phyloP scores from a whole-genome alignment of 371 early-diverging fungal genomes.

The Entomophthora muscae region DNA sequence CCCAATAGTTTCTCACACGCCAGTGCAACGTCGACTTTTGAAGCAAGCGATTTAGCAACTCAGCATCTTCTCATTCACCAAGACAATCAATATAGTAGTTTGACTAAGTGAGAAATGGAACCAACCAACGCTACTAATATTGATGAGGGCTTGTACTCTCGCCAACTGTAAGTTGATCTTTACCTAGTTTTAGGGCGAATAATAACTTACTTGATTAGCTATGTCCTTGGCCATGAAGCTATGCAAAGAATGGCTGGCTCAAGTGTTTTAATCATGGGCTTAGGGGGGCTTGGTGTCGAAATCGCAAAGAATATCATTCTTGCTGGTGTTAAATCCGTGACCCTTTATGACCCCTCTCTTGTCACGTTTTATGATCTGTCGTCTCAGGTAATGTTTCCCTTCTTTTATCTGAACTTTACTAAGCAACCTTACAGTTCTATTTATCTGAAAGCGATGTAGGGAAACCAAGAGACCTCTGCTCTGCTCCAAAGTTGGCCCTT shows the following conservation, averaged over 20 bases:
- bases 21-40: too few relatives aligned
- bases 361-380: slow-evolving; percentile 72
- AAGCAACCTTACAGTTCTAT: slow-evolving; percentile 67
- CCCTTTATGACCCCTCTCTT: slow-evolving; percentile 72
- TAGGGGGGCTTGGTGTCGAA: slow-evolving; percentile 96
- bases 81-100: too few relatives aligned
- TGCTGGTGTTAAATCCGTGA: slow-evolving; percentile 97
- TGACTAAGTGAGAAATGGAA: background rate
- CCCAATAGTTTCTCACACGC: too few relatives aligned
- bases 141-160: slow-evolving; percentile 92
- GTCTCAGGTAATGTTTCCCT: slow-evolving; percentile 49
- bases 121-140: slow-evolving; percentile 20
- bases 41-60: too few relatives aligned
- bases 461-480: slow-evolving; percentile 64
- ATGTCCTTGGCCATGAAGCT: slow-evolving; percentile 98
- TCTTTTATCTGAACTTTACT: background rate
- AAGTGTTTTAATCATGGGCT: slow-evolving; percentile 92
- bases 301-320: slow-evolving; percentile 98
- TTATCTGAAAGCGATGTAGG: slow-evolving; percentile 81
- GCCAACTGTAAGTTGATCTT: slow-evolving; percentile 73
- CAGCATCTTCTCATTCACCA: too few relatives aligned
- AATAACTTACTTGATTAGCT: slow-evolving; percentile 33
- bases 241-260: slow-evolving; percentile 97
- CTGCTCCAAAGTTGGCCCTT: slow-evolving; percentile 74
- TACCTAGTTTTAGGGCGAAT: background rate